Conservation (phyloP, 306 rosid species). For the Cyclanthera cordifolia region DNA sequence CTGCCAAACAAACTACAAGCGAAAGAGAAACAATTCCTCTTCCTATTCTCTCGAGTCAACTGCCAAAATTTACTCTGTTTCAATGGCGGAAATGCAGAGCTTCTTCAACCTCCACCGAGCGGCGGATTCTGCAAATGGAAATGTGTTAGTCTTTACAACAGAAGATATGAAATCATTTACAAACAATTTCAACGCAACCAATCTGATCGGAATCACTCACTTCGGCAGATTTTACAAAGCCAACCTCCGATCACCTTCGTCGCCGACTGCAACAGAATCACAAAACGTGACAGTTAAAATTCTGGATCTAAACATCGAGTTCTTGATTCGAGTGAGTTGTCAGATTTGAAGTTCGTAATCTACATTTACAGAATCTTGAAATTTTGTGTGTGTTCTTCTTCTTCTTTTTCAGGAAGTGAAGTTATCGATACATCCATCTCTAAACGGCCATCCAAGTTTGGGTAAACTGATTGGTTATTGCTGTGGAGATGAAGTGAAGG, state of each 20-base stretch:
- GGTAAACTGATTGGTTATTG: slow-evolving; percentile 45
- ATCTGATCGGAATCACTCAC: slow-evolving; percentile 35
- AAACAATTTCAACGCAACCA: slow-evolving; percentile 30
- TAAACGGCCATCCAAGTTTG: slow-evolving; percentile 30
- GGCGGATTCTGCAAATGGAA: slow-evolving; percentile 18
- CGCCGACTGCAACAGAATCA: neutral
- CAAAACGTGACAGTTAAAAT: slow-evolving; percentile 34
- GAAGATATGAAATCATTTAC: slow-evolving; percentile 34
- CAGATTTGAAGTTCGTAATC: neutral
- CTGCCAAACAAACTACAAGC: neutral
- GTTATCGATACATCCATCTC: slow-evolving; percentile 29
- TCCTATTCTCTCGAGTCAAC: neutral
- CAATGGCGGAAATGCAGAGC: neutral
- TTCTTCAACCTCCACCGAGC: too few relatives aligned
- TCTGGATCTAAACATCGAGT: slow-evolving; percentile 28
- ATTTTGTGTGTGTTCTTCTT: neutral
- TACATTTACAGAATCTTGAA: neutral
- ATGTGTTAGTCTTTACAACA: slow-evolving; percentile 26
- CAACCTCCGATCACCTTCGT: slow-evolving; percentile 15
- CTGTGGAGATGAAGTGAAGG: slow-evolving; percentile 37
- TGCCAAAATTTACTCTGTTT: neutral
- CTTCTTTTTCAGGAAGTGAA: slow-evolving; percentile 38
- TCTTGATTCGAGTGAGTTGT: slow-evolving; percentile 27
- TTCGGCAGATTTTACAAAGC: slow-evolving; percentile 45
- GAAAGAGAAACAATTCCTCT: neutral